A percentile compares a stretch with the other conserved stretches of the same genome.
Conservation (phyloP, 331 rosid species). For the Cucumis variabilis region DNA sequence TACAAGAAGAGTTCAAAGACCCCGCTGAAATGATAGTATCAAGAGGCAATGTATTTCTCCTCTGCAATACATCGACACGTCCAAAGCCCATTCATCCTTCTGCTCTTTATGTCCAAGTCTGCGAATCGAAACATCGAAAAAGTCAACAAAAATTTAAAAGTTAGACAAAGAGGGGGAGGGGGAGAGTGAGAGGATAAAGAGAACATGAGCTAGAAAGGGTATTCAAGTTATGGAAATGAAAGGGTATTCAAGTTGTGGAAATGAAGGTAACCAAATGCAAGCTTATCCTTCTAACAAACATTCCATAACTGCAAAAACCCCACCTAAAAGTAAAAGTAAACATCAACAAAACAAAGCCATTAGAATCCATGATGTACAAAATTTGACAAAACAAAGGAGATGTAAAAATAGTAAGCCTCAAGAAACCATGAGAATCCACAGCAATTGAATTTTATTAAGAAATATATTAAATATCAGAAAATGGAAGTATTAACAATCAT, state of each 20-base stretch:
- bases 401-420: background rate
- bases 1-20: slow-evolving; percentile 85
- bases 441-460: slow-evolving; percentile 70
- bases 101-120: slow-evolving; percentile 99
- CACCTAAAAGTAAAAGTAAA: slow-evolving; percentile 58
- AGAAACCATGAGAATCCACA: slow-evolving; percentile 79
- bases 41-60: slow-evolving; percentile 77
- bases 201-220: slow-evolving; percentile 11
- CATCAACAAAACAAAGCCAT: background rate
- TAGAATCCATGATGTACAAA: background rate
- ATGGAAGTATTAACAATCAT: background rate
- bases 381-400: slow-evolving; percentile 10
- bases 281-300: slow-evolving; percentile 54
- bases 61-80: slow-evolving; percentile 80
- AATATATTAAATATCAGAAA: background rate
- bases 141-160: background rate
- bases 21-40: slow-evolving; percentile 92
- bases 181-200: background rate
- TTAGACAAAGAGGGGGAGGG: background rate
- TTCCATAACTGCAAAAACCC: slow-evolving; percentile 99
- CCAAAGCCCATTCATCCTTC: slow-evolving; percentile 97
- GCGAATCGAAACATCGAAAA: slow-evolving; percentile 34
- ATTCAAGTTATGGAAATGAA: slow-evolving; percentile 26
- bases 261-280: slow-evolving; percentile 21
- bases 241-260: slow-evolving; percentile 29